These are phyloP conservation scores for Carex arenaria DNA, from an alignment of 202 grass and related monocot species.

Conservation along the genomic window DNA sequence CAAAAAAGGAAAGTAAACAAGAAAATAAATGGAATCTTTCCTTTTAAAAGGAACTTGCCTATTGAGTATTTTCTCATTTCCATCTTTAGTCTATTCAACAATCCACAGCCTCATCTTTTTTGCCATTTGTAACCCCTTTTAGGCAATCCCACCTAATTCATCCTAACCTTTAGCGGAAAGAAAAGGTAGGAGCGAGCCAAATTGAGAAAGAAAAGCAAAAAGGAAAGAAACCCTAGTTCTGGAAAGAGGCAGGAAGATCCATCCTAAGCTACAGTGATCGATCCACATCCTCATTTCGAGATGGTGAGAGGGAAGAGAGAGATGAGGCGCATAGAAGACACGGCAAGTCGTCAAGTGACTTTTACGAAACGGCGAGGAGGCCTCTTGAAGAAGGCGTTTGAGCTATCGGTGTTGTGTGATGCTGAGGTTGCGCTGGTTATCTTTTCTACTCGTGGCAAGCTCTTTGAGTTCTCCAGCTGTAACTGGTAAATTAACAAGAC, in stretches of 20 bases:
- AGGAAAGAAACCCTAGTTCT: not conserved
- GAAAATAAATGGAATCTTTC: slow-evolving; percentile 15
- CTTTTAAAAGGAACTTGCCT: slow-evolving; percentile 9
- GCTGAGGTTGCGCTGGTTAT: slow-evolving; percentile 24
- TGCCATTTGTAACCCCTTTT: slow-evolving; percentile 23
- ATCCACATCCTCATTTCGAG: not conserved
- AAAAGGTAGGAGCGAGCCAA: not conserved
- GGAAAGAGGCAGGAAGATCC: not conserved
- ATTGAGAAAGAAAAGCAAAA: not conserved
- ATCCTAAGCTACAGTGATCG: not conserved
- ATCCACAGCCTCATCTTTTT: slow-evolving; percentile 1
- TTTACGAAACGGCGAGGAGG: slow-evolving; percentile 24
- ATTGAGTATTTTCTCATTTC: slow-evolving; percentile 7
- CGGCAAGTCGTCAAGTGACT: slow-evolving; percentile 19
- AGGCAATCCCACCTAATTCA: not conserved
- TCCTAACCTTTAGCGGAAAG: not conserved
- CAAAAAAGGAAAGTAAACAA: slow-evolving; percentile 7
- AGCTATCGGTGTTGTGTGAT: slow-evolving; percentile 25
- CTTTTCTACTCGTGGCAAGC: slow-evolving; percentile 24
- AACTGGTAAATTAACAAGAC: not conserved
- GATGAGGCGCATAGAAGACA: slow-evolving; percentile 27
- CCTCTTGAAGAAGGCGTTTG: slow-evolving; percentile 22
- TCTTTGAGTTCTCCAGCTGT: slow-evolving; percentile 28
- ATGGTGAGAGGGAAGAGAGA: slow-evolving; percentile 22
- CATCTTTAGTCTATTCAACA: slow-evolving; percentile 19